Conservation (phyloP, 2,329 filamentous ascomycete genomes). For the Fusarium compactum region DNA sequence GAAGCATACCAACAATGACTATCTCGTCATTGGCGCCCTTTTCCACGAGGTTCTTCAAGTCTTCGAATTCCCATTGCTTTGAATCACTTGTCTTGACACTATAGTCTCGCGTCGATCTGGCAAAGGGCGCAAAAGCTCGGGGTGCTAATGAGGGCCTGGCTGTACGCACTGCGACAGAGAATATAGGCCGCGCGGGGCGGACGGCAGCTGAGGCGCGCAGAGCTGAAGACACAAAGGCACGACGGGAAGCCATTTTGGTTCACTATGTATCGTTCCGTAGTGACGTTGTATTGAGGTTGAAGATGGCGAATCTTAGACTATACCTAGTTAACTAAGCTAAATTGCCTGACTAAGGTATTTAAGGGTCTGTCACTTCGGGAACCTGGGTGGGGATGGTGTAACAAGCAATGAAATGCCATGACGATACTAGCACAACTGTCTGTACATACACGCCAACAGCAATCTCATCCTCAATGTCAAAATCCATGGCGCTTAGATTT, state of each 20-base stretch:
- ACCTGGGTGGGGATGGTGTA: conserved; percentile 23
- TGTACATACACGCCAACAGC: neutral
- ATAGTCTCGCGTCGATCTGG: conserved; percentile 20
- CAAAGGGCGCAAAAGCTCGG: conserved; percentile 18
- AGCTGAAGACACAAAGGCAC: conserved; percentile 31
- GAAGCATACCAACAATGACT: conserved; percentile 61
- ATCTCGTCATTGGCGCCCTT: conserved; percentile 45
- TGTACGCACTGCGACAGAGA: conserved; percentile 17
- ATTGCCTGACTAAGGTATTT: conserved; percentile 24
- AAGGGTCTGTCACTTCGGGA: neutral
- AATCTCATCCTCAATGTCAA: neutral
- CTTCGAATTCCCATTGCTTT: conserved; percentile 63
- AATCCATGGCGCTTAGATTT: neutral
- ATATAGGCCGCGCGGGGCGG: conserved; percentile 15
- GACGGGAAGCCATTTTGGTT: conserved; percentile 38
- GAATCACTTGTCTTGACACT: conserved; percentile 41
- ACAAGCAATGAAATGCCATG: conserved; percentile 5
- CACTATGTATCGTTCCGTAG: neutral
- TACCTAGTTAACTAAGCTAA: conserved; percentile 11
- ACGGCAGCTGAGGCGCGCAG: conserved; percentile 32
- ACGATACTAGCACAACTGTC: neutral
- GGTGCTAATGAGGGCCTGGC: conserved; percentile 4
- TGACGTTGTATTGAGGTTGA: conserved; percentile 13
- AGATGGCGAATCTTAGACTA: conserved; percentile 10
- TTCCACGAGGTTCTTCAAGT: conserved; percentile 57